These are phyloP conservation scores for Rhizoclosmatium hyalinum DNA, from an alignment of 371 early-diverging fungal genomes.

Conservation along the genomic window DNA sequence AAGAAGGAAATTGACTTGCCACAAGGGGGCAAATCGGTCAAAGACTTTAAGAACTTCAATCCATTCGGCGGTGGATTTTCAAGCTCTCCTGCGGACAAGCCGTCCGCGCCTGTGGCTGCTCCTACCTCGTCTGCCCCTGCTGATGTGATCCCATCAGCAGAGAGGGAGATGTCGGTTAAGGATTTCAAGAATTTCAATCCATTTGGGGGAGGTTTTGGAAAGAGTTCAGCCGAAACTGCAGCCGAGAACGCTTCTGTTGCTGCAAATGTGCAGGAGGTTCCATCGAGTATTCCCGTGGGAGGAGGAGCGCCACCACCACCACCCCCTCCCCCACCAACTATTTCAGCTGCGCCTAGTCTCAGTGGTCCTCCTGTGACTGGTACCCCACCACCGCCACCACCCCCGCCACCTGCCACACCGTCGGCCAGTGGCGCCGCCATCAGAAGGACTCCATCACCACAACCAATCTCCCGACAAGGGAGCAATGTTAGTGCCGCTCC, in stretches of 20 bases:
- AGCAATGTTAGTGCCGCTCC: slow-evolving; percentile 2
- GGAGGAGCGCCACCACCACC: slow-evolving; percentile 44
- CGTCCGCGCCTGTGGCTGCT: background rate
- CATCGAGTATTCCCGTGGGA: background rate
- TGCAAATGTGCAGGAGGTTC: background rate
- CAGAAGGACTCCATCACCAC: slow-evolving; percentile 2
- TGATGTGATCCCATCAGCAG: slow-evolving; percentile 13
- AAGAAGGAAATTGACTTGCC: slow-evolving; percentile 3
- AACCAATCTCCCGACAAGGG: slow-evolving; percentile 12
- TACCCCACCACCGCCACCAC: slow-evolving; percentile 12
- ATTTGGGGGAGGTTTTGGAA: slow-evolving; percentile 22
- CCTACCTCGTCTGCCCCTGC: background rate
- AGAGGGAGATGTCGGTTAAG: slow-evolving; percentile 18
- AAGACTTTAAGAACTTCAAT: slow-evolving; percentile 31
- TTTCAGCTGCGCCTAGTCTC: background rate
- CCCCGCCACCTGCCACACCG: slow-evolving; percentile 21
- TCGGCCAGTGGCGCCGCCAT: background rate
- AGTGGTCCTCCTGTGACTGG: background rate
- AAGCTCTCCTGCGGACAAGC: background rate
- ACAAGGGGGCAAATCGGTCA: slow-evolving; percentile 11
- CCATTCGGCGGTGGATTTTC: slow-evolving; percentile 32
- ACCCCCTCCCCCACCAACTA: slow-evolving; percentile 49
- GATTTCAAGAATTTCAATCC: slow-evolving; percentile 37
- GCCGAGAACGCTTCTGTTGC: slow-evolving; percentile 2
- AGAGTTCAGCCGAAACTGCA: slow-evolving; percentile 18